Percentiles rank a stretch among this genome's conserved stretches.
Evolutionary conservation across 768 basidiomycete species (phyloP).

Genomic region (Kondoa malvinella): DNA sequence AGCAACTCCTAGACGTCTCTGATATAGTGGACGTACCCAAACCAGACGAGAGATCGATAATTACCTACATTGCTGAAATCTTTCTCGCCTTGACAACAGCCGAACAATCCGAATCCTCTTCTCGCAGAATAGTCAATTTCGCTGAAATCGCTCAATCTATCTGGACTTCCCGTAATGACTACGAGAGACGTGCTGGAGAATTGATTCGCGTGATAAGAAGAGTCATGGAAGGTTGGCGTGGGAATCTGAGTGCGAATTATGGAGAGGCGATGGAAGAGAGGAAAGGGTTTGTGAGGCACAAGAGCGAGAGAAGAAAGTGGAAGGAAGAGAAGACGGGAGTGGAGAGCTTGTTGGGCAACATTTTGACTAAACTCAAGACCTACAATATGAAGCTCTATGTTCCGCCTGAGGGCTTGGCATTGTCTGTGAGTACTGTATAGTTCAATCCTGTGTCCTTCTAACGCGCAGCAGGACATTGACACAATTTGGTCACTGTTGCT

Average conservation of each 20-base stretch:
- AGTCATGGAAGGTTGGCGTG: constrained; percentile 5
- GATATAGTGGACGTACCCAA: constrained; percentile 73
- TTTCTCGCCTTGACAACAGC: constrained; percentile 66
- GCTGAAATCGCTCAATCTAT: constrained; percentile 87
- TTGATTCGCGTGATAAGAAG: constrained; percentile 15
- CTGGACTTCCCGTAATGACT: constrained; percentile 75
- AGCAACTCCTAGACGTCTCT: constrained; percentile 92
- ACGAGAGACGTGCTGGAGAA: constrained; percentile 59
- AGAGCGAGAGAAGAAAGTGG: constrained; percentile 70
- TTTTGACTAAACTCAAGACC: constrained; percentile 82
- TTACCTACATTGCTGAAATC: constrained; percentile 93
- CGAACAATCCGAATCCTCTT: constrained; percentile 92
- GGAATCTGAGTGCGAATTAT: not conserved
- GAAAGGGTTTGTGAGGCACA: constrained; percentile 51
- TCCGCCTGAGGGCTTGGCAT: constrained; percentile 52
- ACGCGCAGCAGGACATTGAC: constrained; percentile 46
- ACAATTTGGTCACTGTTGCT: constrained; percentile 56
- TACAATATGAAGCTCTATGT: constrained; percentile 72
- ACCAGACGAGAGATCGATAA: constrained; percentile 90
- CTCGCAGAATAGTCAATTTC: constrained; percentile 84
- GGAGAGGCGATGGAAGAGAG: constrained; percentile 47
- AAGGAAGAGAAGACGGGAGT: constrained; percentile 78
- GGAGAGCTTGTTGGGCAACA: constrained; percentile 70
- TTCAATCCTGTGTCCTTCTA: not conserved
- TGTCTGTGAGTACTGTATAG: constrained; percentile 37